Percentiles rank a stretch among this genome's conserved stretches.
Conservation (phyloP, 768 basidiomycete species). For the Auricularia sp. region DNA sequence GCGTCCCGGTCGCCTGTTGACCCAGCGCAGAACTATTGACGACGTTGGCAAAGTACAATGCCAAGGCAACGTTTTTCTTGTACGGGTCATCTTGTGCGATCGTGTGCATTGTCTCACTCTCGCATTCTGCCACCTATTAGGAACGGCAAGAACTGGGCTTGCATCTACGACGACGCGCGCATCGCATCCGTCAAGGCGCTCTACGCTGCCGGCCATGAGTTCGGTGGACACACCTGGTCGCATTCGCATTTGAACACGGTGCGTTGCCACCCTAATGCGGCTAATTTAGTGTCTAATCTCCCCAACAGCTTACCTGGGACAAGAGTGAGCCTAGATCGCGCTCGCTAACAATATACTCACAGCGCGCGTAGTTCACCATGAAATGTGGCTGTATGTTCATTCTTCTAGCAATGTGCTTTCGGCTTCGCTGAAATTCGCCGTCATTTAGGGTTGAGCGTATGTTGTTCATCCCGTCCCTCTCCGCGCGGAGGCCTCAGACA, state of each 20-base stretch:
- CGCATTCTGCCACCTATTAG: background rate
- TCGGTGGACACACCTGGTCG: constrained; percentile 38
- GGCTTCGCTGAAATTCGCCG: background rate
- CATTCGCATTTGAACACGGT: constrained; percentile 27
- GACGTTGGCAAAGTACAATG: constrained; percentile 15
- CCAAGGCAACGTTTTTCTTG: constrained; percentile 35
- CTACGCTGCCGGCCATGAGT: constrained; percentile 29
- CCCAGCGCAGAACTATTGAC: constrained; percentile 2
- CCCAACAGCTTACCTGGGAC: constrained; percentile 12
- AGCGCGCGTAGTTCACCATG: constrained; percentile 20
- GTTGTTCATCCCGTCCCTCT: too few species aligned
- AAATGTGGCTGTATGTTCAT: constrained; percentile 19
- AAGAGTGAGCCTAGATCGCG: constrained; percentile 9
- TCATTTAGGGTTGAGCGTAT: background rate
- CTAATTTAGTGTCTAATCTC: too few species aligned
- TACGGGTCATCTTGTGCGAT: constrained; percentile 12
- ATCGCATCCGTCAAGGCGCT: constrained; percentile 25
- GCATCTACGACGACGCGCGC: constrained; percentile 18
- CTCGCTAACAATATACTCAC: background rate
- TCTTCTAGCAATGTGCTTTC: background rate
- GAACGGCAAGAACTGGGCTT: constrained; percentile 9
- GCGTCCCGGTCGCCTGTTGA: background rate
- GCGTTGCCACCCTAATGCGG: too few species aligned
- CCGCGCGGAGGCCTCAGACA: too few species aligned
- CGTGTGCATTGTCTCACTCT: background rate